A percentile compares a stretch with the other conserved stretches of the same genome.
phyloP scores from a whole-genome alignment of 805 yeast genomes.

The Candida quercuum region DNA sequence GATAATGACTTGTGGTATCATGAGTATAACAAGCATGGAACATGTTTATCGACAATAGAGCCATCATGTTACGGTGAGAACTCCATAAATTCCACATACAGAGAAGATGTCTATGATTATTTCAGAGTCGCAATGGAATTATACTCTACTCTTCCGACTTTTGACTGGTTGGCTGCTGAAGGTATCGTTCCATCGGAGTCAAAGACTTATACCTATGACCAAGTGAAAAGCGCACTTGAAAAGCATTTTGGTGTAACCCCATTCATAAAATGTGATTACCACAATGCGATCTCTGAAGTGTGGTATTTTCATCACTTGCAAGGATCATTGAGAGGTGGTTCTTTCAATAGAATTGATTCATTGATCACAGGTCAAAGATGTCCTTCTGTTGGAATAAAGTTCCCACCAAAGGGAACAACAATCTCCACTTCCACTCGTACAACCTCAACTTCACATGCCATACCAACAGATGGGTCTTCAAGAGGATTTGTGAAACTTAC shows the following conservation, averaged over 20 bases:
- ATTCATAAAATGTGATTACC: constrained; percentile 53
- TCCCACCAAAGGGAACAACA: constrained; percentile 36
- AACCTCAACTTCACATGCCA: constrained; percentile 15
- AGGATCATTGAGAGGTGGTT: constrained; percentile 68
- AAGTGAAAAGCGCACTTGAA: constrained; percentile 47
- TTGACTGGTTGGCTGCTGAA: constrained; percentile 53
- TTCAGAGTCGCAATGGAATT: constrained; percentile 54
- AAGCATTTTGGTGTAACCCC: constrained; percentile 51
- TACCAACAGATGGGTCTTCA: constrained; percentile 26
- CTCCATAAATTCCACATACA: constrained; percentile 10
- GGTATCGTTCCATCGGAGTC: constrained; percentile 68
- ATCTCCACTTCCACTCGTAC: constrained; percentile 16
- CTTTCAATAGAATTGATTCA: constrained; percentile 59
- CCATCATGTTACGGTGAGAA: constrained; percentile 57
- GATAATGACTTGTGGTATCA: constrained; percentile 80
- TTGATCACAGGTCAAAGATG: constrained; percentile 56
- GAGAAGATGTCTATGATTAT: constrained; percentile 58
- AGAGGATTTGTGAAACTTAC: constrained; percentile 46
- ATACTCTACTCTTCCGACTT: constrained; percentile 60
- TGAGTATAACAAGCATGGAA: constrained; percentile 92
- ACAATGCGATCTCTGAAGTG: constrained; percentile 37
- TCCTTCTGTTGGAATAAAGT: constrained; percentile 63
- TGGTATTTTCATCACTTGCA: constrained; percentile 79
- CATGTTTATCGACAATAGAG: constrained; percentile 78
- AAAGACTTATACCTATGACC: constrained; percentile 51